These are phyloP conservation scores for Atalantia buxifolia DNA, from an alignment of 345 rosid species.

Conservation along the genomic window DNA sequence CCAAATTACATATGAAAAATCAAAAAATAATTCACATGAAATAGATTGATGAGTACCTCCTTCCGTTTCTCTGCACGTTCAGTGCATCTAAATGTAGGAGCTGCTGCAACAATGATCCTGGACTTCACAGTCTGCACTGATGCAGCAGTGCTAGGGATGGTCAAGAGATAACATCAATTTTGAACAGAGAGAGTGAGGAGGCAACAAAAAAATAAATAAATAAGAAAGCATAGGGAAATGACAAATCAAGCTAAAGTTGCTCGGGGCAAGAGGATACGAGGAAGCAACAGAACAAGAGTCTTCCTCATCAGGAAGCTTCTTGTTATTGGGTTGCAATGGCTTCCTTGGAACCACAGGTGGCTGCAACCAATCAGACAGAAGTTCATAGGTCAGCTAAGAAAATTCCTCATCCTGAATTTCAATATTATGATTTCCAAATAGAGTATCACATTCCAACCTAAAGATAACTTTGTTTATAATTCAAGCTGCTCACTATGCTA, in stretches of 20 bases:
- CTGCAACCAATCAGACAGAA: slow-evolving; percentile 23
- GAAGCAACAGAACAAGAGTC: slow-evolving; percentile 71
- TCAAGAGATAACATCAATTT: slow-evolving; percentile 25
- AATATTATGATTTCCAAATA: not conserved
- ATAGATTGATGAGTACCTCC: slow-evolving; percentile 51
- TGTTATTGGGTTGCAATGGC: slow-evolving; percentile 59
- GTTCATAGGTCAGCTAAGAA: not conserved
- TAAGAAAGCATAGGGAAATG: slow-evolving; percentile 5
- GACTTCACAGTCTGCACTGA: slow-evolving; percentile 50
- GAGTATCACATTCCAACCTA: not conserved
- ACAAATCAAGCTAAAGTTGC: not conserved
- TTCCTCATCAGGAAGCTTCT: slow-evolving; percentile 71
- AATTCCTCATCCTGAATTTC: not conserved
- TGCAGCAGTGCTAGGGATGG: slow-evolving; percentile 49
- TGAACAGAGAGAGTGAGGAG: slow-evolving; percentile 1
- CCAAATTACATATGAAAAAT: not conserved
- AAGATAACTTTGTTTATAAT: not conserved
- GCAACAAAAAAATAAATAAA: not conserved
- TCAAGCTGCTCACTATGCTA: not conserved
- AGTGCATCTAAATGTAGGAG: slow-evolving; percentile 72
- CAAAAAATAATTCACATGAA: not conserved
- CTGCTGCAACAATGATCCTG: slow-evolving; percentile 40
- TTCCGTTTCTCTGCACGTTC: slow-evolving; percentile 83
- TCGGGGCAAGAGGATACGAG: slow-evolving; percentile 46
- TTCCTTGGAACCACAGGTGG: slow-evolving; percentile 45